Evolutionary conservation across 768 basidiomycete species (phyloP), one percentile per base, ranked within the genome.

Genomic region (Calocybe indica): DNA sequence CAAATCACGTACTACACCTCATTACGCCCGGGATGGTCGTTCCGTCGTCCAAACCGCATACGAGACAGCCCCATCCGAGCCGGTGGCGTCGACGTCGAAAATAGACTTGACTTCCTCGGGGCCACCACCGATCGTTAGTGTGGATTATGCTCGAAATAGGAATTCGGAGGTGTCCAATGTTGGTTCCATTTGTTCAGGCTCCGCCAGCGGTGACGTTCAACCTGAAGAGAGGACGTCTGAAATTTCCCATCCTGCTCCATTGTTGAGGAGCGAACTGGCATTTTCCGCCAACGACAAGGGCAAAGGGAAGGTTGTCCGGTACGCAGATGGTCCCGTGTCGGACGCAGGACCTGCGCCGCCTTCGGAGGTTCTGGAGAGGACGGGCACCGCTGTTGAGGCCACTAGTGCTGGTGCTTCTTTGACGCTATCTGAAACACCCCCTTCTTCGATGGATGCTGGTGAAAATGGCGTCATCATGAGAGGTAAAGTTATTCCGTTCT

Each of bases 381-480:
- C 74, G 1, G 76, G 78, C 7, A 67, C 67, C 13, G 76, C 78
- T 3, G 70, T 84, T 1, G 74, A 74, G 5, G 76, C 68, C 9
- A 85, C 82, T 0, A 90, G 84, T 56, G 81, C 84, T 10, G 82
- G 79, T 37, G 82, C 83, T 64, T 32, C 62, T 22, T 22, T 58
- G 13, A 48, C 52, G 2, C 48, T 55, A 13, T 22, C 52, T 54
- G 35, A n/a, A 37, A 35, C 31, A 22, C 52, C 46, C 12, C 39
- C 63, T 6, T 48, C 55, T 7, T 53, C 56, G n/a, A 14, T 45
- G 35, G 62, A 64, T 34, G 46, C 63, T 15, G 52, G 60, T 8
- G 68, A 66, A 63, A 80, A 74, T 11, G 79, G 84, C 33, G 70
- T 84, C 7, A 63, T 88, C n/a, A 73, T 92, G 68, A 72, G 86